Percentiles rank a stretch among this genome's conserved stretches.
Evolutionary conservation across 2,329 filamentous ascomycete species (phyloP).

Genomic region (Monilinia polystroma): DNA sequence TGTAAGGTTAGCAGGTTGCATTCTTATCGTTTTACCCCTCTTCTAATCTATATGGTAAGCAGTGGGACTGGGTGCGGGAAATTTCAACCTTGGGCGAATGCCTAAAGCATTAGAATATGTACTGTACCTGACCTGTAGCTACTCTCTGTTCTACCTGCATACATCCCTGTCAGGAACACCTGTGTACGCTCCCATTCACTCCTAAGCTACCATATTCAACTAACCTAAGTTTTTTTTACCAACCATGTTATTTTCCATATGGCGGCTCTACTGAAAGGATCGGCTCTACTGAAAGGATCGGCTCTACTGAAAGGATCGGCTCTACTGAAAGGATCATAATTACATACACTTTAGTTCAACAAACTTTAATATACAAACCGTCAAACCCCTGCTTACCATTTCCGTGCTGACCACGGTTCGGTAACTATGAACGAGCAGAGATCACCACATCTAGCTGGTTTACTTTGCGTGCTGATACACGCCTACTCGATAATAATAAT

Average conservation of each 20-base stretch:
- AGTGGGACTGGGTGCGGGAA: neutral
- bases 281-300: neutral
- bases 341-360: conserved; percentile 15
- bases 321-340: conserved; percentile 10
- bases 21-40: conserved; percentile 24
- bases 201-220: neutral
- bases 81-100: neutral
- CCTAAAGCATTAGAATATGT: conserved; percentile 1
- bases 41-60: conserved; percentile 16
- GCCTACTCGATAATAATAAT: neutral
- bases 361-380: conserved; percentile 19
- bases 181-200: neutral
- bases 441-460: neutral
- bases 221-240: neutral
- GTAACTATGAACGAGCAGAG: neutral
- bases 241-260: neutral
- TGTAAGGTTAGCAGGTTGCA: conserved; percentile 13
- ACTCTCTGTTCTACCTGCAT: neutral
- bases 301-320: neutral
- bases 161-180: neutral
- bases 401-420: conserved; percentile 18
- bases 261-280: neutral
- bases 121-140: neutral
- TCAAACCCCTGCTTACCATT: conserved; percentile 15
- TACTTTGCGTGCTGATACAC: conserved; percentile 5